These are phyloP conservation scores for Boletales sp. DNA, from an alignment of 768 basidiomycete genomes.

Conservation along the genomic window DNA sequence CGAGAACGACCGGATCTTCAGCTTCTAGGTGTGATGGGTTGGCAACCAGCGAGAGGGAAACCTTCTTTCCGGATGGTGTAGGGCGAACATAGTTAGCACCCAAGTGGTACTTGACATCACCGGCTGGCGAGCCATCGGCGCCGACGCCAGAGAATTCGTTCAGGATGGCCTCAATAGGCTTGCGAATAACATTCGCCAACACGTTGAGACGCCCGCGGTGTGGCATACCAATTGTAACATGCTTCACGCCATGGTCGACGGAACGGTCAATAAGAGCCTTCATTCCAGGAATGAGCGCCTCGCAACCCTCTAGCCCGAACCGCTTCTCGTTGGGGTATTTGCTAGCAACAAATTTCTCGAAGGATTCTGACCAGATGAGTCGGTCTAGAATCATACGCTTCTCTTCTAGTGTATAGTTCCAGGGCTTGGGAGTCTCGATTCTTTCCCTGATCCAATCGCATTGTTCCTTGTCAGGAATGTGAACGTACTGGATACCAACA, in stretches of 20 bases:
- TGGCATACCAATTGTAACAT: constrained; percentile 98
- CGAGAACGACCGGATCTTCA: constrained; percentile 96
- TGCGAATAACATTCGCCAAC: constrained; percentile 96
- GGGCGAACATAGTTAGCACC: constrained; percentile 99
- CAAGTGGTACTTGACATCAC: constrained; percentile 99
- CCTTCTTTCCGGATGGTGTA: constrained; percentile 97
- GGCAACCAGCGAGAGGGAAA: constrained; percentile 94
- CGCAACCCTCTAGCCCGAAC: constrained; percentile 98
- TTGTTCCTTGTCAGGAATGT: constrained; percentile 97
- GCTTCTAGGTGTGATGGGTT: constrained; percentile 99
- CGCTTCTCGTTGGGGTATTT: constrained; percentile 99
- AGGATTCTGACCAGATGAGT: constrained; percentile 99
- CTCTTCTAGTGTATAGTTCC: constrained; percentile 97
- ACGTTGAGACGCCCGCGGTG: constrained; percentile 99
- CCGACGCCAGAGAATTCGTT: constrained; percentile 89
- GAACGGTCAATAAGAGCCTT: constrained; percentile 99
- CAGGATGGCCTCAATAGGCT: constrained; percentile 95
- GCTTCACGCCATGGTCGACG: constrained; percentile 93
- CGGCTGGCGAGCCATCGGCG: constrained; percentile 76
- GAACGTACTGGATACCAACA: constrained; percentile 87
- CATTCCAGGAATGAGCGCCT: constrained; percentile 97
- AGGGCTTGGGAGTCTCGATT: constrained; percentile 91
- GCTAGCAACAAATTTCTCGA: constrained; percentile 97
- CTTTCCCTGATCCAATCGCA: constrained; percentile 99
- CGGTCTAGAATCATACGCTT: constrained; percentile 99